These are phyloP conservation scores for Diaporthe sp. DNA, from an alignment of 2,329 filamentous ascomycete species.

Conservation along the genomic window DNA sequence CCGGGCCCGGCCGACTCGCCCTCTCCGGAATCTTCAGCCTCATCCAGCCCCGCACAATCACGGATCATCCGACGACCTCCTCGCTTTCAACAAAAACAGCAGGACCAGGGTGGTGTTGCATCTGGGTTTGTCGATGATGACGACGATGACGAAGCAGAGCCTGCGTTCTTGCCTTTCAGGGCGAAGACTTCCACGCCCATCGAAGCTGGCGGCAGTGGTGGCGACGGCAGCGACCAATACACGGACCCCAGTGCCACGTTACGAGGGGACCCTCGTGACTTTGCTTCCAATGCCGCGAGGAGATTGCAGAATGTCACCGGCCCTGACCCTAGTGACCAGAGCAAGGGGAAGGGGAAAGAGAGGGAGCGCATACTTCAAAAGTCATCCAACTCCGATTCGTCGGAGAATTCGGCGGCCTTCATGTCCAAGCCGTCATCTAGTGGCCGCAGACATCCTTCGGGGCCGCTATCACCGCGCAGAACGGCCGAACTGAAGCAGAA, in stretches of 20 bases:
- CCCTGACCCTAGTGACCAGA: slow-evolving; percentile 35
- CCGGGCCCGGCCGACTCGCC: slow-evolving; percentile 55
- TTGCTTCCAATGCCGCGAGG: slow-evolving; percentile 42
- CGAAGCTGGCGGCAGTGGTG: slow-evolving; percentile 36
- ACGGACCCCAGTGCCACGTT: slow-evolving; percentile 64
- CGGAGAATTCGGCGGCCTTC: slow-evolving; percentile 62
- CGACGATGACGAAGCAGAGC: slow-evolving; percentile 65
- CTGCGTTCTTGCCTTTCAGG: slow-evolving; percentile 64
- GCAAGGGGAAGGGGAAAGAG: slow-evolving; percentile 42
- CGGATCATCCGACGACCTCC: slow-evolving; percentile 70
- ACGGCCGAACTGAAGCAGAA: slow-evolving; percentile 67
- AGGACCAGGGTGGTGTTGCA: slow-evolving; percentile 39
- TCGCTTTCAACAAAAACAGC: slow-evolving; percentile 49
- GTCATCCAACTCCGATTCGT: slow-evolving; percentile 73
- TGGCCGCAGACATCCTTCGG: slow-evolving; percentile 49
- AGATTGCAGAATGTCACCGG: slow-evolving; percentile 38
- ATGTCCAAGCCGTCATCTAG: slow-evolving; percentile 43
- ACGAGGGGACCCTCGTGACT: slow-evolving; percentile 54
- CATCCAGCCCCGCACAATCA: slow-evolving; percentile 63
- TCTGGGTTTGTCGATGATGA: slow-evolving; percentile 30
- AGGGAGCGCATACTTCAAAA: slow-evolving; percentile 47
- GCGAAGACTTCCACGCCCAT: slow-evolving; percentile 38
- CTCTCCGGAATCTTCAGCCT: slow-evolving; percentile 46
- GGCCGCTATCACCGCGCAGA: slow-evolving; percentile 68
- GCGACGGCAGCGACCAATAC: slow-evolving; percentile 41